Evolutionary conservation across 495 filamentous ascomycete genomes (phyloP), one percentile per base, ranked within the genome.

Genomic region (Jackrogersella multiformis): DNA sequence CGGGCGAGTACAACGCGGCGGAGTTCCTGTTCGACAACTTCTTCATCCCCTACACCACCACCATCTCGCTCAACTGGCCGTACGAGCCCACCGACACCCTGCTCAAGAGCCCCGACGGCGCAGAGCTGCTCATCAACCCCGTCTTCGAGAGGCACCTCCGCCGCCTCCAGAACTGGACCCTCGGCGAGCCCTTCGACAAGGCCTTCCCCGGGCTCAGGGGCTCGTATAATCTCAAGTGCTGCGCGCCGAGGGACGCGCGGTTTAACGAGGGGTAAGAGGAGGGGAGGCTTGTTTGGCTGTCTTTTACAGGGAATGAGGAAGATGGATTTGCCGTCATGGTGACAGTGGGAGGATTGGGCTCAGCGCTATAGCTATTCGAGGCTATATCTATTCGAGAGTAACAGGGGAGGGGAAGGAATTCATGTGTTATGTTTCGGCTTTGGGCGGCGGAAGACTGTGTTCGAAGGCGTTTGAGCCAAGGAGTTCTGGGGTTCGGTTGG

Each of bases 11-110:
- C 46, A 84, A 84, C 34, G 69, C 76, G 2, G 60, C 56, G 1
- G 69, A 69, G 32, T 82, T 74, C 46, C 80, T 84, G 0, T 92
- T 94, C 71, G 90, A 94, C 28, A 83, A 89, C 56, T 93, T 92
- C 78, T 92, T 93, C 71, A 84, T 93, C 28, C 90, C 91, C 0
- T 96, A 86, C 66, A 93, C 90, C 0, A 84, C 84, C 4, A 92
- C 88, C 0, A 48, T 96, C 34, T 85, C 78, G 21, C 68, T 94
- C 10, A 92, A 92, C 69, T 96, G 92, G 92, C 87, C 87, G 0
- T 91, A 93, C 74, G 88, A 92, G 56, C 81, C 84, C 3, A 83
- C 84, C 0, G 87, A 89, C 60, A 81, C 83, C 45, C 75, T 92
- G 32, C 68, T 90, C 35, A 79, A 79, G 15, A 84, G 78, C 35